Base-by-base conservation (phyloP, 2,329 filamentous ascomycete species). In the Aplosporella prunicola region DNA sequence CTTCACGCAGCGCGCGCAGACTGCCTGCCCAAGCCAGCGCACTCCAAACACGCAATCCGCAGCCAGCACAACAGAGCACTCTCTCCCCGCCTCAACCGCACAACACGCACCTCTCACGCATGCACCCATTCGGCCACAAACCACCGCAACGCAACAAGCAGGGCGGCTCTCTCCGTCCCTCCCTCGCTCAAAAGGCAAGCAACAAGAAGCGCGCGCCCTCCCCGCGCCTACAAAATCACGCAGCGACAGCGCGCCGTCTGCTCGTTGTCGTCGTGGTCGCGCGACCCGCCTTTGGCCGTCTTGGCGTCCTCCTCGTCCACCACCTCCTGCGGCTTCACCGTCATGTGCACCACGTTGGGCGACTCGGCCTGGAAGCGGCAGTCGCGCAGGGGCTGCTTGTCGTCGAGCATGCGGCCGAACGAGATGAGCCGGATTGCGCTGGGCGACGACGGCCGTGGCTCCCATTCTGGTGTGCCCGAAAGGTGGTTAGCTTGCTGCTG, bases 261-360 rank as follows among this genome's bases (percentile, higher is more conserved):
- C 43, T 77, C 73, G 23, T 67, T 66, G 18, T 67, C 67, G 30
- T 77, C 75, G 25, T 64, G 58, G 39, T 69, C 64, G 43, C 72
- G 64, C 26, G 62, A 50, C 51, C 17, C 64, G 61, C 34, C 64
- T 61, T 57, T 80, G 82, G 41, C 73, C 71, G 39, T 73, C 53
- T 80, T 81, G 40, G 81, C 78, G 48, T 85, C 81, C 47, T 80
- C 77, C 52, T 91, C 86, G 46, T 93, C 80, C 43, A 89, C 67
- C 25, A 82, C 73, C 53, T 93, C 85, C 53, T 87, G 81, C 3
- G 87, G 87, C 49, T 84, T 82, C 49, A 94, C 78, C 5, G 83
- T 89, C 86, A 94, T 93, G 60, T 94, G 87, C n/a, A 94, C 78
- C 18, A 93, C 83, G 48, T 93, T 93, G 6, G 83, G 76, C 9